Base-by-base conservation (phyloP, 208 protist genomes). In the Herpetomonas tarakana region DNA sequence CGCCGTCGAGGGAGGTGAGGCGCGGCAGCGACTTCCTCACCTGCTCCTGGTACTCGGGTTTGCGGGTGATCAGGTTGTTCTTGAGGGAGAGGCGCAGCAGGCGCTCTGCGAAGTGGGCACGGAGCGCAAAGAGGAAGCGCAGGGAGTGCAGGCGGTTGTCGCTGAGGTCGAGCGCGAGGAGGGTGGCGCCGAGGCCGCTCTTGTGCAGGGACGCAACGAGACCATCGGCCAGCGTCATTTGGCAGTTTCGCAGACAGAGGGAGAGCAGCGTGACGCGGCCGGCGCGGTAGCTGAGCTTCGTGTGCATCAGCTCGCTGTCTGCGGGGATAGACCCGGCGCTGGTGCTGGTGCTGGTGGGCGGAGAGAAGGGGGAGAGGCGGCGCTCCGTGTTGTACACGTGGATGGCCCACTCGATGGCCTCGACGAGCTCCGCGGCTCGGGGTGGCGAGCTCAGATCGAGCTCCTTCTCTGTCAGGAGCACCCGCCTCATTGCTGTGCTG, bases 31-130 rank as follows among this genome's bases (percentile, higher is more conserved):
- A 88, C 25, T 56, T 58, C 7, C 88, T 82, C 29, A 94, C 83
- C 65, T 94, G 88, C 56, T 90, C 88, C 54, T 85, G 77, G 60
- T 94, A 94, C 58, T 92, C 84, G 2, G 88, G 88, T 68, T 94
- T 94, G 25, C 72, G 76, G 3, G 88, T 94, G 58, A 94, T 94
- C 45, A 74, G 78, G 58, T 94, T 94, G 58, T 74, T 70, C 14
- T 45, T 52, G 18, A 94, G 68, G 11, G 81, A 91, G 6, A 94
- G 77, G 9, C 84, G 83, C 52, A 94, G 68, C 55, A 94, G 62
- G 0, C 81, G 81, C n/a, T 79, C 65, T 2, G 70, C 62, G 57
- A 83, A 91, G 68, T 94, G 65, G 22, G 77, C 67, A 11, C 85
- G 79, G 31, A 94, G 76, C 0, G 67, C 41, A 44, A 92, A 91